Evolutionary conservation across 306 rosid species (phyloP).

Genomic region (Trifolium subterraneum): DNA sequence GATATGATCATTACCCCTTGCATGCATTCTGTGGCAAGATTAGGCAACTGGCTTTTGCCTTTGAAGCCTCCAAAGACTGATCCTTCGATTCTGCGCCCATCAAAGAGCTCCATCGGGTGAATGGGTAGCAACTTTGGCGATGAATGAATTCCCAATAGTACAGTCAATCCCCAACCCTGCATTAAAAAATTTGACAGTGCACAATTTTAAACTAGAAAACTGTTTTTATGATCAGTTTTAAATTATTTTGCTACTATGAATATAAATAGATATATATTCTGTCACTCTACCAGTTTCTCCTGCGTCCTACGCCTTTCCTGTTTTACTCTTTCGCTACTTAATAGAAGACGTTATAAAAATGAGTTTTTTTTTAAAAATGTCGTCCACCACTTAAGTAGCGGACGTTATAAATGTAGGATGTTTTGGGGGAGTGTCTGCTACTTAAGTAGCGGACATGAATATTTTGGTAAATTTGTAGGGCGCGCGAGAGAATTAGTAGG

Average conservation of each 20-base stretch:
- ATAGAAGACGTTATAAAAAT: too few species aligned
- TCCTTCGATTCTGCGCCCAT: slow-evolving; percentile 60
- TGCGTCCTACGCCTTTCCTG: too few species aligned
- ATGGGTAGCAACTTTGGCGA: slow-evolving; percentile 68
- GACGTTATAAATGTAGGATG: too few species aligned
- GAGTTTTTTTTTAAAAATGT: too few species aligned
- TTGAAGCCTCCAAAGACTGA: slow-evolving; percentile 85
- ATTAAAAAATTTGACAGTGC: slow-evolving; percentile 20
- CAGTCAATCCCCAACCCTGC: slow-evolving; percentile 87
- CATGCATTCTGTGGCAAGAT: slow-evolving; percentile 68
- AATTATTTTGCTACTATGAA: neutral
- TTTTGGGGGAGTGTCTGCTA: too few species aligned
- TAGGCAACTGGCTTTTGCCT: slow-evolving; percentile 74
- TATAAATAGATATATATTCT: too few species aligned
- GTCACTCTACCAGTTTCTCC: too few species aligned
- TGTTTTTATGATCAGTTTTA: neutral
- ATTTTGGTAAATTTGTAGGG: too few species aligned
- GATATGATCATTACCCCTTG: slow-evolving; percentile 56
- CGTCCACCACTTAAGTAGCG: too few species aligned
- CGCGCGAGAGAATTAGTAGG: too few species aligned
- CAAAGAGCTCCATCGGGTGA: slow-evolving; percentile 87
- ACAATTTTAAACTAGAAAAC: slow-evolving; percentile 6
- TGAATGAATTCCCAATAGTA: slow-evolving; percentile 71
- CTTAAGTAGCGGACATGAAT: too few species aligned
- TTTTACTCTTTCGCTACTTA: too few species aligned